Conservation (phyloP, 257 asterid genomes). For the Euphrasia confusa region DNA sequence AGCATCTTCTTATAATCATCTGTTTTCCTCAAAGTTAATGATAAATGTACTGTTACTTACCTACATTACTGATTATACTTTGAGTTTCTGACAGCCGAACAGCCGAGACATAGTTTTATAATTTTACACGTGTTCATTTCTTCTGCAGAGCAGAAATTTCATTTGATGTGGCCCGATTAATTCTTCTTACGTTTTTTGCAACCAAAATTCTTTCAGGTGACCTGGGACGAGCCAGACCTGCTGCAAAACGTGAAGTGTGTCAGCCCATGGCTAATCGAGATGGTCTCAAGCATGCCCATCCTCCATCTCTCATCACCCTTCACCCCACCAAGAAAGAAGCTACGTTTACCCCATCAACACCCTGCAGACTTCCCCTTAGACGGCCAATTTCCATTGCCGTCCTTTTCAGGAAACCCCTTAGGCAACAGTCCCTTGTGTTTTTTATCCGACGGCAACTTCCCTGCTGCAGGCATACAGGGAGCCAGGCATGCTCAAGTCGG, state of each 20-base stretch:
- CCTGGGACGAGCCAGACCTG: constrained; percentile 93
- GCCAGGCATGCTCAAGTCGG: constrained; percentile 99
- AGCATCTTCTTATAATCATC: no score
- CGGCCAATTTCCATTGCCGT: constrained; percentile 65
- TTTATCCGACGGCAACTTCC: constrained; percentile 47
- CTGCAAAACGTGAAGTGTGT: constrained; percentile 82
- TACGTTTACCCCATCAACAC: constrained; percentile 47
- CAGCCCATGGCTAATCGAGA: constrained; percentile 92
- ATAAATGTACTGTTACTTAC: no score
- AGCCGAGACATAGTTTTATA: no score
- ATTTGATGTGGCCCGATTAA: constrained; percentile 2
- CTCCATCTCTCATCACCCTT: constrained; percentile 68
- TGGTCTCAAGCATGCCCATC: constrained; percentile 69
- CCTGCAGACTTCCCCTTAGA: constrained; percentile 59
- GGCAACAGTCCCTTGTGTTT: constrained; percentile 63
- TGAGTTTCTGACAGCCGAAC: background rate
- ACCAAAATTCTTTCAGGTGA: constrained; percentile 46
- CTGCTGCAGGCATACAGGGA: constrained; percentile 97
- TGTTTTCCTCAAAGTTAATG: no score
- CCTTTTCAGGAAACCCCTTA: constrained; percentile 75
- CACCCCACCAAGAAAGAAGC: constrained; percentile 70
- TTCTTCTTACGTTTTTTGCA: constrained; percentile 1
- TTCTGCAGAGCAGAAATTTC: constrained; percentile 3
- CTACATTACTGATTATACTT: no score
- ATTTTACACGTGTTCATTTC: constrained; percentile 8